Conservation (phyloP, 148 eudicot species). For the Fallopia convolvulus region DNA sequence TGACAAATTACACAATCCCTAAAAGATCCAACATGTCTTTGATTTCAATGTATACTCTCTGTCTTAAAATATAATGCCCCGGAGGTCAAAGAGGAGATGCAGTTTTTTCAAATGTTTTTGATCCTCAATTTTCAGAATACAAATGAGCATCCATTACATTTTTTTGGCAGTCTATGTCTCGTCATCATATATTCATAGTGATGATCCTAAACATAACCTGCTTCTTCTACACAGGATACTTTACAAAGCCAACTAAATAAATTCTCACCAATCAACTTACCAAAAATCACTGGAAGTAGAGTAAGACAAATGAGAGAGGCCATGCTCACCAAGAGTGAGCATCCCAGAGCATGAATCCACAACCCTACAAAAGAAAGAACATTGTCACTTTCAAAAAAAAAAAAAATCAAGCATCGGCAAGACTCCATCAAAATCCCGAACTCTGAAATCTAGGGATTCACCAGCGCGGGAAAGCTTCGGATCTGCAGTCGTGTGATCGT, state of each 20-base stretch:
- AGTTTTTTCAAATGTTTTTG: neutral
- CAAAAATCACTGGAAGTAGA: constrained; percentile 66
- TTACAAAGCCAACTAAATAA: neutral
- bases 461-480: constrained; percentile 52
- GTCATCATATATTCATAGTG: neutral
- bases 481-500: constrained; percentile 8
- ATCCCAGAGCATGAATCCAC: constrained; percentile 84
- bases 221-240: neutral
- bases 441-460: constrained; percentile 20
- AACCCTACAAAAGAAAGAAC: constrained; percentile 35
- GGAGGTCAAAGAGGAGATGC: neutral
- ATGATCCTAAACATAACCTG: neutral
- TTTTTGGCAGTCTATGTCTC: neutral
- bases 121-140: neutral
- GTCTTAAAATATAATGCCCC: neutral
- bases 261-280: constrained; percentile 43
- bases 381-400: neutral
- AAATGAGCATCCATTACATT: neutral
- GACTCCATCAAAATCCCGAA: neutral
- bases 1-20: neutral
- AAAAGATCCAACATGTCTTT: constrained; percentile 9
- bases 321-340: constrained; percentile 95
- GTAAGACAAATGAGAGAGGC: constrained; percentile 92
- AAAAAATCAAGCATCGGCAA: neutral
- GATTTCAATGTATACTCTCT: neutral